Conservation (phyloP, 768 basidiomycete genomes). For the Termitomyces sp. region DNA sequence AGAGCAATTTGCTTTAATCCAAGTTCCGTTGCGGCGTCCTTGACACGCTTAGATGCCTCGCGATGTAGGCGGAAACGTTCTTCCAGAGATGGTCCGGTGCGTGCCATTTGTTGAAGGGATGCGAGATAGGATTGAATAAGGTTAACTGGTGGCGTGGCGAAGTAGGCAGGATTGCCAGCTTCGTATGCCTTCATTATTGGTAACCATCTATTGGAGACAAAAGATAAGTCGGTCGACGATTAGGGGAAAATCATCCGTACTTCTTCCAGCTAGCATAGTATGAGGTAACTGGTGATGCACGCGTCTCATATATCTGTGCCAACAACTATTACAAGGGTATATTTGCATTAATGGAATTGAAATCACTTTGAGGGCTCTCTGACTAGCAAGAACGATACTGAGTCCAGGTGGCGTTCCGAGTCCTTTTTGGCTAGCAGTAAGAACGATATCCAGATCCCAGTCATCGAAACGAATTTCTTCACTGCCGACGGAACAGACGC, state of each 20-base stretch:
- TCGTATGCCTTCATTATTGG: constrained; percentile 96
- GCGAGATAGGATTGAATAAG: constrained; percentile 87
- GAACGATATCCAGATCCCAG: constrained; percentile 88
- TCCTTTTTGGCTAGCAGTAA: constrained; percentile 88
- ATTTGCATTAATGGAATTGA: background rate
- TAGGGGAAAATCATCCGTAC: constrained; percentile 24
- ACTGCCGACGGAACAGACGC: constrained; percentile 94
- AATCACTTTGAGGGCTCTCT: constrained; percentile 64
- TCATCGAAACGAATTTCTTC: constrained; percentile 94
- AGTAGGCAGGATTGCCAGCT: constrained; percentile 74
- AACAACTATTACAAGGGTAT: background rate
- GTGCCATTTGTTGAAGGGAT: constrained; percentile 71
- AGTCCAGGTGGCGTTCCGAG: constrained; percentile 92
- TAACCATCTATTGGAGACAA: constrained; percentile 54
- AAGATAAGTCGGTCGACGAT: background rate
- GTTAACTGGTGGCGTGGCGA: constrained; percentile 94
- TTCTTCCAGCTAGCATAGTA: constrained; percentile 93
- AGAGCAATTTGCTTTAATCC: constrained; percentile 73
- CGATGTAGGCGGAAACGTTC: constrained; percentile 77
- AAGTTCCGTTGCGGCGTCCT: constrained; percentile 53
- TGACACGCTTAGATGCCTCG: constrained; percentile 61
- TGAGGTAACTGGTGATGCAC: constrained; percentile 58
- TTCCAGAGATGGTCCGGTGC: constrained; percentile 55
- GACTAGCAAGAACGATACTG: constrained; percentile 77
- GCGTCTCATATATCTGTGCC: constrained; percentile 47